A percentile compares a stretch with the other conserved stretches of the same genome.
phyloP scores from a whole-genome alignment of 1,284 basidiomycete species.

The Moesziomyces sp. region DNA sequence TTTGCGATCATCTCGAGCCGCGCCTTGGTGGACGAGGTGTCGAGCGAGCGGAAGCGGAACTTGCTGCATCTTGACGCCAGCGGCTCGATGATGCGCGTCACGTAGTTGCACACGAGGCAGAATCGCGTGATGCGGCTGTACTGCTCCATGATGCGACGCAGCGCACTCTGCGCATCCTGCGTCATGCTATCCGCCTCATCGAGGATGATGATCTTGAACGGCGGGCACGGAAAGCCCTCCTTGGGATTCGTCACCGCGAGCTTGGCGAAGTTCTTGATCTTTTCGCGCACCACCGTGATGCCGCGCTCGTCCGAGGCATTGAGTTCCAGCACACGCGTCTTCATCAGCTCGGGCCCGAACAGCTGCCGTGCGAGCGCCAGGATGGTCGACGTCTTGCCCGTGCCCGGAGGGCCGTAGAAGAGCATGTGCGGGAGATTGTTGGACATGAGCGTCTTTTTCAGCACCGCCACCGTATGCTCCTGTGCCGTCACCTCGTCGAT shows the following conservation, averaged over 20 bases:
- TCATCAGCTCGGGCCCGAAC: constrained; percentile 96
- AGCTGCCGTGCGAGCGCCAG: constrained; percentile 92
- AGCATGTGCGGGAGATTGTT: constrained; percentile 99
- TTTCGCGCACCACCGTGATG: constrained; percentile 94
- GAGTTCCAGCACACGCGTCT: constrained; percentile 92
- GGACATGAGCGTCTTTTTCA: constrained; percentile 88
- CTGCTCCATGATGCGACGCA: constrained; percentile 97
- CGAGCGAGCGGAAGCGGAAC: constrained; percentile 95
- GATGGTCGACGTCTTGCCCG: constrained; percentile 98
- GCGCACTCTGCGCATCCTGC: constrained; percentile 94
- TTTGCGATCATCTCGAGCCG: constrained; percentile 84
- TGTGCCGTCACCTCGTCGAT: constrained; percentile 98
- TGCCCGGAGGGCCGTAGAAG: constrained; percentile 98
- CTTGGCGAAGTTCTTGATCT: constrained; percentile 97
- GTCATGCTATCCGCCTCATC: constrained; percentile 99
- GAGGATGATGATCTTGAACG: constrained; percentile 98
- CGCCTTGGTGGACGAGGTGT: constrained; percentile 78
- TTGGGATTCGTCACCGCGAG: constrained; percentile 67
- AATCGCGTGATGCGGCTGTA: constrained; percentile 96
- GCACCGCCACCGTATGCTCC: constrained; percentile 92
- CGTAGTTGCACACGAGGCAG: constrained; percentile 99
- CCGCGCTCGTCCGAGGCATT: constrained; percentile 99
- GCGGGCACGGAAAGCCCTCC: constrained; percentile 85
- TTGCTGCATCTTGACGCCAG: constrained; percentile 99
- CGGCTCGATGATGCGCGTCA: constrained; percentile 97